A percentile compares a stretch with the other conserved stretches of the same genome.
These are phyloP conservation scores for Corynespora cassiicola DNA, from an alignment of 2,329 filamentous ascomycete genomes.

Conservation along the genomic window DNA sequence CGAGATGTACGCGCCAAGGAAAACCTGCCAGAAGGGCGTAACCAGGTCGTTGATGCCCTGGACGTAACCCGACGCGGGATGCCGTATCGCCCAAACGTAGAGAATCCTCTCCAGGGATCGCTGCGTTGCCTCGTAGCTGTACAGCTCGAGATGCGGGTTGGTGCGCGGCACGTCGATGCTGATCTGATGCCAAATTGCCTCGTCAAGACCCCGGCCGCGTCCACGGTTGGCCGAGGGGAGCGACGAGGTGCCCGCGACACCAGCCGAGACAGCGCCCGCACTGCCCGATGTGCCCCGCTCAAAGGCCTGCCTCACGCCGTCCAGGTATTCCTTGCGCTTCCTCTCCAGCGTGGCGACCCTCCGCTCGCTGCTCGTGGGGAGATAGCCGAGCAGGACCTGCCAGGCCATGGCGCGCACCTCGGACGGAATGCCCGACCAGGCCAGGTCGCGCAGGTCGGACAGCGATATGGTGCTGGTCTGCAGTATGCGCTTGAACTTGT, in stretches of 20 bases:
- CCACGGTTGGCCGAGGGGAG: slow-evolving; percentile 59
- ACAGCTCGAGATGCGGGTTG: slow-evolving; percentile 93
- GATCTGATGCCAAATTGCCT: slow-evolving; percentile 99
- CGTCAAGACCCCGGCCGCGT: slow-evolving; percentile 80
- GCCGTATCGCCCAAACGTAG: slow-evolving; percentile 96
- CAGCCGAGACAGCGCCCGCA: slow-evolving; percentile 55
- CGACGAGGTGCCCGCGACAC: slow-evolving; percentile 55
- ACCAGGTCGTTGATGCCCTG: slow-evolving; percentile 99
- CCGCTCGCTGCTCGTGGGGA: slow-evolving; percentile 95
- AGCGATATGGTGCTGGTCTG: slow-evolving; percentile 90
- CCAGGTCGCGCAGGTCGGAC: slow-evolving; percentile 79
- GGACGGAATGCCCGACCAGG: slow-evolving; percentile 93
- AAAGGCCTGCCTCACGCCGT: slow-evolving; percentile 78
- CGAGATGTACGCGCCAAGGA: slow-evolving; percentile 93
- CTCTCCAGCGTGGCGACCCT: slow-evolving; percentile 88
- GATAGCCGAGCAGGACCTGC: slow-evolving; percentile 92
- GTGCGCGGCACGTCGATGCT: slow-evolving; percentile 97
- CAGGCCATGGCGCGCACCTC: slow-evolving; percentile 99
- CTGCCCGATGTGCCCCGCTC: slow-evolving; percentile 58
- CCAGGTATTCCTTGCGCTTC: slow-evolving; percentile 95
- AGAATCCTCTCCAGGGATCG: slow-evolving; percentile 91
- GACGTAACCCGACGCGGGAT: slow-evolving; percentile 96
- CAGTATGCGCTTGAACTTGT: slow-evolving; percentile 96
- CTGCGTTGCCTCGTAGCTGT: slow-evolving; percentile 95
- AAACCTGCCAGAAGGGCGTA: slow-evolving; percentile 98